A percentile compares a stretch with the other conserved stretches of the same genome.
Evolutionary conservation across 768 basidiomycete species (phyloP).

Genomic region (Phlebiopsis gigantea): DNA sequence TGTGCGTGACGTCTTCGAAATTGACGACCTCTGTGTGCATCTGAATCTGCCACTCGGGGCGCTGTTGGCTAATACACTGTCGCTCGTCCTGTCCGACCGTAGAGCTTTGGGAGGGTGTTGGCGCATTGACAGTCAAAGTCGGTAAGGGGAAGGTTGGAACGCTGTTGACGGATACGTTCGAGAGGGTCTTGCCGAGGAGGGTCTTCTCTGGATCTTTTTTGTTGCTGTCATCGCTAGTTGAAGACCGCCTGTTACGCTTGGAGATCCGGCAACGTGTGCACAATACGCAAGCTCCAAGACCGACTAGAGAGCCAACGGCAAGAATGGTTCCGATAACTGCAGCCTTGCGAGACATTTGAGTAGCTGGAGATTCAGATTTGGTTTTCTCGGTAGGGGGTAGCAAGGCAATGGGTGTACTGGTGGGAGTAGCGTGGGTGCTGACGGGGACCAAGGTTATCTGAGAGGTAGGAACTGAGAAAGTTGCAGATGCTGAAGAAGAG

Average conservation of each 20-base stretch:
- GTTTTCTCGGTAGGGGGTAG: neutral
- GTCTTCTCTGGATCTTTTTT: neutral
- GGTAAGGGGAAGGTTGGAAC: neutral
- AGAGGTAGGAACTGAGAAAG: neutral
- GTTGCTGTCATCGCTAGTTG: neutral
- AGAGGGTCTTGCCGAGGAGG: neutral
- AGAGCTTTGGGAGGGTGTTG: neutral
- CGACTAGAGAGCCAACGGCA: slow-evolving; percentile 6
- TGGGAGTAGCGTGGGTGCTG: neutral
- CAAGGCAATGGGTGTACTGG: neutral
- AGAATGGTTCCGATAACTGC: slow-evolving; percentile 13
- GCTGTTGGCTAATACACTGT: neutral
- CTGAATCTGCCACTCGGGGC: neutral
- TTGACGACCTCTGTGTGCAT: neutral
- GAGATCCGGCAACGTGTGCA: slow-evolving; percentile 11
- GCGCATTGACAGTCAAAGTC: neutral
- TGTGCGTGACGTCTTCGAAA: slow-evolving; percentile 24
- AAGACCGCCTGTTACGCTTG: neutral
- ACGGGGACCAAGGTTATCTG: neutral
- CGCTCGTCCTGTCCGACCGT: neutral
- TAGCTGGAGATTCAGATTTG: neutral
- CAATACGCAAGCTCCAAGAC: slow-evolving; percentile 5
- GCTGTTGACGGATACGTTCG: neutral
- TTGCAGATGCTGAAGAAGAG: neutral
- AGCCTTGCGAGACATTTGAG: slow-evolving; percentile 9